phyloP scores from a whole-genome alignment of 2,329 filamentous ascomycete genomes.

The Thermoascus crustaceus region DNA sequence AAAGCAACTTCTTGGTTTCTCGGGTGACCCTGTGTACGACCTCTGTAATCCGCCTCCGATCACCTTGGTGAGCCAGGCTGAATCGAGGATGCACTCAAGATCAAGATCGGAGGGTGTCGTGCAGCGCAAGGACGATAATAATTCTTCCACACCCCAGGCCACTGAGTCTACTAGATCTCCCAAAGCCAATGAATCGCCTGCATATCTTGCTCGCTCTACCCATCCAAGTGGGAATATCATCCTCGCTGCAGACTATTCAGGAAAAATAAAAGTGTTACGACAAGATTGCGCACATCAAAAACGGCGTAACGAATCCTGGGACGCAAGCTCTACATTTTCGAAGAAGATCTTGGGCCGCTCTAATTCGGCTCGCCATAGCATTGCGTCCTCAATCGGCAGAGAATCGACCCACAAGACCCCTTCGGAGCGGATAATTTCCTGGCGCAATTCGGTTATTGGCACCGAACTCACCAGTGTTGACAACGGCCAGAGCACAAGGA shows the following conservation, averaged over 20 bases:
- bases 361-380: slow-evolving; percentile 49
- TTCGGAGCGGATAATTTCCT: slow-evolving; percentile 75
- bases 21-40: slow-evolving; percentile 90
- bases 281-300: slow-evolving; percentile 86
- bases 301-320: slow-evolving; percentile 67
- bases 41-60: slow-evolving; percentile 92
- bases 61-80: slow-evolving; percentile 66
- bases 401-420: slow-evolving; percentile 40
- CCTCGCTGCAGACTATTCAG: slow-evolving; percentile 79
- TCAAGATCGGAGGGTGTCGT: slow-evolving; percentile 36
- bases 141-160: slow-evolving; percentile 23
- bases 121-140: slow-evolving; percentile 22
- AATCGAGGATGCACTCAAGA: slow-evolving; percentile 48
- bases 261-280: slow-evolving; percentile 86
- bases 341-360: slow-evolving; percentile 52
- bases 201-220: slow-evolving; percentile 65
- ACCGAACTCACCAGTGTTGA: slow-evolving; percentile 45
- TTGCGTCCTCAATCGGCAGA: slow-evolving; percentile 39
- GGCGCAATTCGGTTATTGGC: slow-evolving; percentile 64
- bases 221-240: slow-evolving; percentile 84
- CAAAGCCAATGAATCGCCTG: slow-evolving; percentile 60
- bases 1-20: slow-evolving; percentile 66
- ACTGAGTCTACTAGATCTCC: slow-evolving; percentile 25
- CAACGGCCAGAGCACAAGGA: slow-evolving; percentile 25
- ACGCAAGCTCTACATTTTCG: slow-evolving; percentile 68